Base-by-base conservation (phyloP, 139 green algal genomes). In the Trebouxia sp. region DNA sequence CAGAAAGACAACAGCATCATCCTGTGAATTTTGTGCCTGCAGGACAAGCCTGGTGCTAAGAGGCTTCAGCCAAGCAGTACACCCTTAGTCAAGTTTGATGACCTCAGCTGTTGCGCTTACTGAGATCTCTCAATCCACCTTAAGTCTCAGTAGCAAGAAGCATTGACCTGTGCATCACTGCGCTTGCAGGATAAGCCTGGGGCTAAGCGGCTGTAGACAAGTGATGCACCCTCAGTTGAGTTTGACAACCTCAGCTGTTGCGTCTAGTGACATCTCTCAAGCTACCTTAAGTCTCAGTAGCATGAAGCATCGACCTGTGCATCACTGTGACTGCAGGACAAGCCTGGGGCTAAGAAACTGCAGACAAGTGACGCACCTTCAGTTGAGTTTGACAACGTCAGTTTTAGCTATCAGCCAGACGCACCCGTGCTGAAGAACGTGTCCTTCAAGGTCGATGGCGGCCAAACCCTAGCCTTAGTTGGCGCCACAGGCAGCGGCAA, bases 401-500 rank as follows among this genome's bases (percentile, higher is more conserved):
- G 32, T 9, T 87, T 82, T 26, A 56, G n/a, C 2, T 87, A 75
- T 43, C 38, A 42, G 22, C 45, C 47, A 10, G 72, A 47, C 12
- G 28, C 70, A 1, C 50, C 65, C 7, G 89, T 97, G 12, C 69
- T 77, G 28, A 77, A 77, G 41, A 77, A 88, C 70, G 89, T 98
- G 7, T 89, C 80, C 67, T 94, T 96, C 48, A 65, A 39, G 3
- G 85, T 90, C 6, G 77, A 85, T 0, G 86, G 86, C 15, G 92
- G 93, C 42, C 66, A 79, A 3, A 96, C 93, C 2, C 82, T 95
- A 6, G 92, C 92, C 3, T 89, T 97, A 67, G 80, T 93, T 45
- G 92, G 92, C 3, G 56, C 94, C n/a, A 83, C 78, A 28, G 96
- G 96, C 45, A 92, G 83, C 45, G 96, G 96, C 80, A 98, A 99